These are phyloP conservation scores for Mycena capillaripes DNA, from an alignment of 768 basidiomycete species.

Conservation along the genomic window DNA sequence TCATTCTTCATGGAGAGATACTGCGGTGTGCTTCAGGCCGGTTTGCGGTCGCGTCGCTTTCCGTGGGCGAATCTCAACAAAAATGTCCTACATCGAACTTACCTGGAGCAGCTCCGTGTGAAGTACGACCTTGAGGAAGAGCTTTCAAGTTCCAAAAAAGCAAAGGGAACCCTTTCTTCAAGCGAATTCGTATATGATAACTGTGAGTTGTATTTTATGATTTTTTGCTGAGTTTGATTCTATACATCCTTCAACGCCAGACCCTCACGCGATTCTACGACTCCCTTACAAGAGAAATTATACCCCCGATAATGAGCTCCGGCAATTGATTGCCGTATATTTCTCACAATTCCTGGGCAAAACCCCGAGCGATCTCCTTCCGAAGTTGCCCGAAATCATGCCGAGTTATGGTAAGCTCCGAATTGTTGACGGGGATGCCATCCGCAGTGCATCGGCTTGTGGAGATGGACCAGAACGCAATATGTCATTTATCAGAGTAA, in stretches of 20 bases:
- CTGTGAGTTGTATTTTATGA: constrained; percentile 17
- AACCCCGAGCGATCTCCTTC: background rate
- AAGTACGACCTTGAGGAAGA: constrained; percentile 43
- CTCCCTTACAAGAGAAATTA: constrained; percentile 21
- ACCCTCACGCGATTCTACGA: constrained; percentile 19
- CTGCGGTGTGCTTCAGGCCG: constrained; percentile 35
- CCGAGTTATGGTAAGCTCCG: constrained; percentile 18
- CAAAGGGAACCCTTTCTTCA: background rate
- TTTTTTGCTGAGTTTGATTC: background rate
- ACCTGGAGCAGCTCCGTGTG: constrained; percentile 42
- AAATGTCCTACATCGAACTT: constrained; percentile 34
- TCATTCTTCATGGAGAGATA: constrained; percentile 44
- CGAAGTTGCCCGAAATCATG: background rate
- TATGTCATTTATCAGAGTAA: constrained; percentile 17
- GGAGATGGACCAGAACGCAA: background rate
- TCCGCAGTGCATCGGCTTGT: background rate
- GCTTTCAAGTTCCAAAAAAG: constrained; percentile 7
- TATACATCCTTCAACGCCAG: constrained; percentile 5
- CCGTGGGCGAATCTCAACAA: constrained; percentile 39
- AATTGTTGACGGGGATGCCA: constrained; percentile 1
- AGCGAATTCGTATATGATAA: constrained; percentile 4
- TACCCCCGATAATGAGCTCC: constrained; percentile 20
- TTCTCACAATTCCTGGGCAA: constrained; percentile 24
- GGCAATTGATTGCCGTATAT: constrained; percentile 35
- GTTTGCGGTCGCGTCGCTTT: constrained; percentile 29